These are phyloP conservation scores for cucumber (Cucumis sativus) DNA, from an alignment of 306 rosid genomes.

Conservation along the genomic window Cucumber_9930_V3 NC_026660.2:29535501-29536000, in stretches of 20 bases:
- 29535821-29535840: conserved; percentile 16
- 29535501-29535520: not conserved
- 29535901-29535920: conserved; percentile 77
- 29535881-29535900: conserved; percentile 74
- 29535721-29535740: not conserved
- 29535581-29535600: not conserved
- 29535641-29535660: not conserved
- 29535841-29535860: conserved; percentile 14
- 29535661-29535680: not conserved
- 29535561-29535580: not conserved
- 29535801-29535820: conserved; percentile 1
- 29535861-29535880: not conserved
- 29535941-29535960: conserved; percentile 94
- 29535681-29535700: not conserved
- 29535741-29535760: not conserved
- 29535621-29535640: not conserved
- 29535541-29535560: not conserved
- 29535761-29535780: not conserved
- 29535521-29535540: not conserved
- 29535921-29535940: conserved; percentile 92
- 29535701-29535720: not conserved
- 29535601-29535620: not conserved
- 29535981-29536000: conserved; percentile 85
- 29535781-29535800: conserved; percentile 6
- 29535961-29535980: conserved; percentile 91